Evolutionary conservation across 164 flowering plant genomes (phyloP).

Genomic region (Cinnamomum chago): DNA sequence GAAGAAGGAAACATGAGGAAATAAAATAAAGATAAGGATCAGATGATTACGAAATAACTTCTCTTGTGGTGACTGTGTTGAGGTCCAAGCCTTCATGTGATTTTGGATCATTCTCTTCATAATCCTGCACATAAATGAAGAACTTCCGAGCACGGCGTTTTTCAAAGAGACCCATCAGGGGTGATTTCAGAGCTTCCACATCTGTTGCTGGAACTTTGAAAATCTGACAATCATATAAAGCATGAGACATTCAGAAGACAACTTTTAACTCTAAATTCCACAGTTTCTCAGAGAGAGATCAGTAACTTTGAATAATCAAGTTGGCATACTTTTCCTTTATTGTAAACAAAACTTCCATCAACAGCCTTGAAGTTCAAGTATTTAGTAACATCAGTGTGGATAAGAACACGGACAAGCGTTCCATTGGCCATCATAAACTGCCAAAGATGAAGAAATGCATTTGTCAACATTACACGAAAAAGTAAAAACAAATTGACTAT

Average conservation of each 20-base stretch:
- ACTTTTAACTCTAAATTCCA: not conserved
- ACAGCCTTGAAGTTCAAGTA: slow-evolving; percentile 93
- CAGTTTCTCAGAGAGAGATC: not conserved
- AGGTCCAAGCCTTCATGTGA: slow-evolving; percentile 91
- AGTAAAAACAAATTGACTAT: not conserved
- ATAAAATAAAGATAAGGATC: slow-evolving; percentile 1
- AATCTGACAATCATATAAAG: slow-evolving; percentile 37
- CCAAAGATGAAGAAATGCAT: not conserved
- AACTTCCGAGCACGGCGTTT: slow-evolving; percentile 92
- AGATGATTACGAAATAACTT: slow-evolving; percentile 59
- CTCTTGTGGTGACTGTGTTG: slow-evolving; percentile 66
- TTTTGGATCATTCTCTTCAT: slow-evolving; percentile 82
- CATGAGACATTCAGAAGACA: not conserved
- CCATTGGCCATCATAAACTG: slow-evolving; percentile 99
- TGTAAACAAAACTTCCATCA: slow-evolving; percentile 99
- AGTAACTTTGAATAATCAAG: not conserved
- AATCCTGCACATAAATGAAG: slow-evolving; percentile 93
- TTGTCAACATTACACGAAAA: not conserved
- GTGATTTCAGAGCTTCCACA: slow-evolving; percentile 93
- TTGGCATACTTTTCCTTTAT: slow-evolving; percentile 71
- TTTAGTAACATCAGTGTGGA: slow-evolving; percentile 94
- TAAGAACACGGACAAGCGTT: slow-evolving; percentile 73
- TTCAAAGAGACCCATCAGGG: slow-evolving; percentile 91
- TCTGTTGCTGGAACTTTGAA: slow-evolving; percentile 95
- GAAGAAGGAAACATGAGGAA: not conserved